Percentiles rank a stretch among this genome's conserved stretches.
These are phyloP conservation scores for Cryoendolithus antarcticus DNA, from an alignment of 2,329 filamentous ascomycete genomes.

Conservation along the genomic window DNA sequence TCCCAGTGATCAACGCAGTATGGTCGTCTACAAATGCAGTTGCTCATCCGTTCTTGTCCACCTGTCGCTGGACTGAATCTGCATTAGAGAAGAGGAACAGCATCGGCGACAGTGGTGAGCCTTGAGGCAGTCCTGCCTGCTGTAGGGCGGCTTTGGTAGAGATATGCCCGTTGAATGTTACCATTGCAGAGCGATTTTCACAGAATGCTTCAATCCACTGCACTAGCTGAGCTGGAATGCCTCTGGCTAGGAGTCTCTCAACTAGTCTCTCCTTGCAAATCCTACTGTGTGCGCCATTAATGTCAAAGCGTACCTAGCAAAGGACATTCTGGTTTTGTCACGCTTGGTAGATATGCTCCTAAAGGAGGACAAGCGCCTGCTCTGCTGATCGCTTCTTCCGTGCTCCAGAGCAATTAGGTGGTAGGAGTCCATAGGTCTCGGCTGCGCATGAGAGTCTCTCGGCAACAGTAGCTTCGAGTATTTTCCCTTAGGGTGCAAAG, in stretches of 20 bases:
- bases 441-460: background rate
- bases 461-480: conserved; percentile 2
- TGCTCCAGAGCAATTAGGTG: background rate
- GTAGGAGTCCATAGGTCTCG: background rate
- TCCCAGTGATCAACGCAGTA: too few species aligned
- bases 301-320: conserved; percentile 27
- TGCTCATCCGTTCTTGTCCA: too few species aligned
- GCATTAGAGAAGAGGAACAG: background rate
- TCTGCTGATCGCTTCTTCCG: background rate
- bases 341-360: background rate
- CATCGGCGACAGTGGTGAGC: background rate
- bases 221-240: conserved; percentile 15
- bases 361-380: background rate
- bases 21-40: too few species aligned
- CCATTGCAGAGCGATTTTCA: conserved; percentile 9
- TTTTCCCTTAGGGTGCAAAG: too few species aligned
- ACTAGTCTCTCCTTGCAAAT: conserved; percentile 19
- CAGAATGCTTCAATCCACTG: conserved; percentile 20
- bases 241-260: conserved; percentile 15
- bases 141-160: background rate
- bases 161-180: conserved; percentile 8
- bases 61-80: background rate
- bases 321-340: conserved; percentile 15
- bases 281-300: conserved; percentile 31
- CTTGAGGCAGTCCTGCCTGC: conserved; percentile 1